phyloP scores from a whole-genome alignment of 441 rosid species.

The Syzygium malaccense region DNA sequence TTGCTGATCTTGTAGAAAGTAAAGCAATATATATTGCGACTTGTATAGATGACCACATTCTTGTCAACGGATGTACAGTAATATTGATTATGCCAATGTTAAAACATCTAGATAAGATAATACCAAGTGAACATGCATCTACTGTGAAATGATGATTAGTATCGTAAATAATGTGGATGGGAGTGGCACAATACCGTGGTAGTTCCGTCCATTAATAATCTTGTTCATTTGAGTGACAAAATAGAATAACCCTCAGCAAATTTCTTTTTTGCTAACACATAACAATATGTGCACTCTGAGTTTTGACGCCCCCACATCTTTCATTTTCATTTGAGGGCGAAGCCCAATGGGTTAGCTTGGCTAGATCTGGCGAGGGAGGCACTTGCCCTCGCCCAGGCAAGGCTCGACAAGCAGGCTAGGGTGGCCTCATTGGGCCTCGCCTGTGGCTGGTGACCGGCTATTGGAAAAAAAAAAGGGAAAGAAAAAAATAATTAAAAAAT shows the following conservation, averaged over 20 bases:
- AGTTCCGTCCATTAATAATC: neutral
- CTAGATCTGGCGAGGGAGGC: rapidly evolving
- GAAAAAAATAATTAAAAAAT: no score
- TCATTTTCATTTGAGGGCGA: neutral
- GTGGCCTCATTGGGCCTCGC: rapidly evolving
- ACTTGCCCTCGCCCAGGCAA: rapidly evolving
- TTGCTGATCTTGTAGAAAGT: neutral
- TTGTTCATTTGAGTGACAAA: no score
- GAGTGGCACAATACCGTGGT: neutral
- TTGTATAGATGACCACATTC: neutral
- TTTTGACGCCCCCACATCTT: neutral
- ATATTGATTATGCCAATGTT: neutral
- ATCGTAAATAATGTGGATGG: neutral
- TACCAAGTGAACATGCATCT: neutral
- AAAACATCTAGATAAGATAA: neutral
- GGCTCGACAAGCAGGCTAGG: neutral
- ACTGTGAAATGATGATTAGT: neutral
- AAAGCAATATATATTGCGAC: neutral
- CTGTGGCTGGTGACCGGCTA: no score
- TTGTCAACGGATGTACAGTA: neutral
- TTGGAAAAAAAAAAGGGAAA: neutral
- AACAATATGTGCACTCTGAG: no score
- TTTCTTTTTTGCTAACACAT: no score
- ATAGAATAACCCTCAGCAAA: no score
- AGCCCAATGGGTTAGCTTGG: neutral